Base-by-base conservation (phyloP, 345 rosid species). In the Nephelium lappaceum region DNA sequence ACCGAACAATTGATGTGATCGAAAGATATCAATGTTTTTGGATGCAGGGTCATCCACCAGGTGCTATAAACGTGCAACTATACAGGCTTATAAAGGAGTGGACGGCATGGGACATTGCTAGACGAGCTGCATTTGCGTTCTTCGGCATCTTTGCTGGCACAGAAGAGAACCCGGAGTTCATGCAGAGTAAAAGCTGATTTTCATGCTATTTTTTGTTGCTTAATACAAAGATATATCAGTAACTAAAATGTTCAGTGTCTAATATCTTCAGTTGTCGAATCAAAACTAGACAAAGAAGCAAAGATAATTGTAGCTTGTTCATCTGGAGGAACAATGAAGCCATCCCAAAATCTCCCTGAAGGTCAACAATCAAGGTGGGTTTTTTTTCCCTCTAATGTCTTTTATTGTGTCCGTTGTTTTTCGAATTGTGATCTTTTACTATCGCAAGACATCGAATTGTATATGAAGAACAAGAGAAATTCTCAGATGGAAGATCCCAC, bases 61-160 rank as follows among this genome's bases (percentile, higher is more conserved):
- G 95, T 71, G 99, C 99, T 47, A 88, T 93, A 72, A 96, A 94
- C 77, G 90, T 93, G 79, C 97, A 96, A 84, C 88, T 96, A 78
- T 96, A 96, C 69, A 93, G 98, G 81, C 93, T 96, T 43, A 96
- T 96, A 82, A 90, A 91, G 84, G 99, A 96, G 77, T 94, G 98
- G 99, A 96, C 98, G 8, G 87, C 99, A 41, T 96, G 99, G 99
- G 99, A 96, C 85, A 96, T 96, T 36, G 97, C 97, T 38, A 91
- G 99, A 65, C 94, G 99, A 57, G 97, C 94, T 72, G 99, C 97
- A 42, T 96, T 96, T 78, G 98, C 98, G 16, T 92, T 96, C 85
- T 94, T 94, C 1, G 99, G 99, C 87, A 96, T 96, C 82, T 94
- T 96, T 73, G 83, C 97, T 11, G 98, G 99, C 78, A 96, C 99